A percentile compares a stretch with the other conserved stretches of the same genome.
phyloP scores from a whole-genome alignment of 2,329 filamentous ascomycete genomes.

The Cryphonectria naterciae region DNA sequence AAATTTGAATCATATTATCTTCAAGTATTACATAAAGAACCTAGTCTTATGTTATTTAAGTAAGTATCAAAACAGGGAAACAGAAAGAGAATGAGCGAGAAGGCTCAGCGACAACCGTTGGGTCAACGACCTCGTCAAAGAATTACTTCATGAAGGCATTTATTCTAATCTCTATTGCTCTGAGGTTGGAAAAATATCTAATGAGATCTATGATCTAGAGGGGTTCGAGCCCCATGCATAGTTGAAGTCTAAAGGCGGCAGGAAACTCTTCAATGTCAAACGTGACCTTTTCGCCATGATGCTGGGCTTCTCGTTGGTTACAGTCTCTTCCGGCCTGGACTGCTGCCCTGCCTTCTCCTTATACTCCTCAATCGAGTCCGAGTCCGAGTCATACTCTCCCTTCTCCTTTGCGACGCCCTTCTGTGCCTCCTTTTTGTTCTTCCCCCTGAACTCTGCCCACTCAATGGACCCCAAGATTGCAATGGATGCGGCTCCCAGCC shows the following conservation, averaged over 20 bases:
- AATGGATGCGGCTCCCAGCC: constrained; percentile 26
- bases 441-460: constrained; percentile 17
- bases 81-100: not conserved
- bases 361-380: constrained; percentile 7
- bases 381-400: not conserved
- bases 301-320: constrained; percentile 5
- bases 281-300: not conserved
- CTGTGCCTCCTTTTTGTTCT: constrained; percentile 20
- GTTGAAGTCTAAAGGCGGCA: constrained; percentile 5
- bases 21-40: not conserved
- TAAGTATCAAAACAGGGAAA: not conserved
- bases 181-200: not conserved
- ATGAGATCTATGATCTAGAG: not conserved
- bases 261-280: constrained; percentile 3
- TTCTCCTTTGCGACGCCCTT: not conserved
- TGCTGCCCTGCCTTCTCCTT: not conserved
- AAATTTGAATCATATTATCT: not conserved
- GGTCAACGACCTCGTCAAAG: not conserved
- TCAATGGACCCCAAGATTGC: constrained; percentile 23
- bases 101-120: too few species aligned
- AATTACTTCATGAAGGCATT: not conserved
- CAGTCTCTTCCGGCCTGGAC: not conserved
- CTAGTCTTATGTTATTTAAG: not conserved
- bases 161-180: not conserved
- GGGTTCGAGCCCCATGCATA: not conserved